phyloP scores from a whole-genome alignment of 179 eudicot species.

The Heliamphora pulchella region DNA sequence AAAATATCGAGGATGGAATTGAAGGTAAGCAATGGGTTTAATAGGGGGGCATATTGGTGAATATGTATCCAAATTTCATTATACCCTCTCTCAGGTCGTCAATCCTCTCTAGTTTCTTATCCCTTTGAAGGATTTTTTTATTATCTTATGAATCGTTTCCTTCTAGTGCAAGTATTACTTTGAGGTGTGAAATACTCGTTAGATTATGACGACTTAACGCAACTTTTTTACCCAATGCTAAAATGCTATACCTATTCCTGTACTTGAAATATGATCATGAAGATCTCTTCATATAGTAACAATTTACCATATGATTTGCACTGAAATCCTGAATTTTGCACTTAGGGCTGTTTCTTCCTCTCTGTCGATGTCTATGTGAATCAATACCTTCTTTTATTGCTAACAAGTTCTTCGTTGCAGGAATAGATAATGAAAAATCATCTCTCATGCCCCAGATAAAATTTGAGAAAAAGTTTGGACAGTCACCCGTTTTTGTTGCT shows the following conservation, averaged over 20 bases:
- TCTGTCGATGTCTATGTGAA: background rate
- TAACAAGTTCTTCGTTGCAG: conserved; percentile 17
- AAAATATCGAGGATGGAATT: conserved; percentile 49
- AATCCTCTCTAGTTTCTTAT: too few relatives aligned
- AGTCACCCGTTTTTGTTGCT: conserved; percentile 40
- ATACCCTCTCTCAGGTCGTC: too few relatives aligned
- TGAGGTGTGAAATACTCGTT: too few relatives aligned
- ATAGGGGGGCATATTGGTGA: background rate
- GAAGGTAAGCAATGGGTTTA: conserved; percentile 28
- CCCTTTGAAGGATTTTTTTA: too few relatives aligned
- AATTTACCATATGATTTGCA: too few relatives aligned
- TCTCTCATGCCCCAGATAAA: conserved; percentile 28
- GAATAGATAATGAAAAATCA: conserved; percentile 19
- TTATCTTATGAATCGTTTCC: too few relatives aligned
- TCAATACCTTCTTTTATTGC: background rate
- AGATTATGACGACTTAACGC: too few relatives aligned
- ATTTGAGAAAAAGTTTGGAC: conserved; percentile 40
- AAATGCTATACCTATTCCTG: background rate
- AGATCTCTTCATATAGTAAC: background rate
- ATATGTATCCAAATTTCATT: background rate
- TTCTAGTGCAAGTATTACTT: too few relatives aligned
- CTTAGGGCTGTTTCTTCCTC: background rate
- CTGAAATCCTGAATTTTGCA: background rate
- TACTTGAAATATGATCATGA: background rate
- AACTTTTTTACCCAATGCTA: background rate